These are phyloP conservation scores for Dothistroma septosporum DNA, from an alignment of 2,329 filamentous ascomycete species.

Conservation along the genomic window DNA sequence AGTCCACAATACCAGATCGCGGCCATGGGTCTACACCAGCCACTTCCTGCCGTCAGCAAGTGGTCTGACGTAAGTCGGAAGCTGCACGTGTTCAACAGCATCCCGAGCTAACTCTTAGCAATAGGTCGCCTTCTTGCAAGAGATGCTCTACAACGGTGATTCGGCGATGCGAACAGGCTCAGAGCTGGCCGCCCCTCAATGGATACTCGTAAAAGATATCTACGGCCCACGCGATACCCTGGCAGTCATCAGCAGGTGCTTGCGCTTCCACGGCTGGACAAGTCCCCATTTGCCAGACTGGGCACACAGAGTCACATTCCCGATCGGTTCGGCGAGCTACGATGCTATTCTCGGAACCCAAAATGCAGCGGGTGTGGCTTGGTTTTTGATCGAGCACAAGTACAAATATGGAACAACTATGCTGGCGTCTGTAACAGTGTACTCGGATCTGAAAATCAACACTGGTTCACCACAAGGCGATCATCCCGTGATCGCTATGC, in stretches of 20 bases:
- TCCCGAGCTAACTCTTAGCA: not conserved
- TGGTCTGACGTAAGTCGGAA: not conserved
- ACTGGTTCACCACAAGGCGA: not conserved
- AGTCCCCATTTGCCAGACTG: not conserved
- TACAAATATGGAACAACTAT: not conserved
- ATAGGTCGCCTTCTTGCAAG: not conserved
- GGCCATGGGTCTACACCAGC: not conserved
- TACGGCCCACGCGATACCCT: not conserved
- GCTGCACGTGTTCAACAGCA: not conserved
- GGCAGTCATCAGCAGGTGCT: not conserved
- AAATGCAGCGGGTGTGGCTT: not conserved
- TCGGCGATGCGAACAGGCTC: not conserved
- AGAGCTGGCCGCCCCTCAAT: not conserved
- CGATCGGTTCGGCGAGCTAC: slow-evolving; percentile 5
- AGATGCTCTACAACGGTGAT: not conserved
- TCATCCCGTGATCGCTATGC: not conserved
- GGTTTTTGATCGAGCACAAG: slow-evolving; percentile 1
- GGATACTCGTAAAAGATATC: slow-evolving; percentile 1
- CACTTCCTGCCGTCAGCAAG: not conserved
- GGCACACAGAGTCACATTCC: slow-evolving; percentile 2
- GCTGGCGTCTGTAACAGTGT: not conserved
- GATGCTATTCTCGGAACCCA: not conserved
- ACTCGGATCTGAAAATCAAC: not conserved
- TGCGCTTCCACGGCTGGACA: not conserved
- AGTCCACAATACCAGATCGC: not conserved